These are phyloP conservation scores for Paxillus rubicundulus DNA, from an alignment of 768 basidiomycete genomes.

Conservation along the genomic window DNA sequence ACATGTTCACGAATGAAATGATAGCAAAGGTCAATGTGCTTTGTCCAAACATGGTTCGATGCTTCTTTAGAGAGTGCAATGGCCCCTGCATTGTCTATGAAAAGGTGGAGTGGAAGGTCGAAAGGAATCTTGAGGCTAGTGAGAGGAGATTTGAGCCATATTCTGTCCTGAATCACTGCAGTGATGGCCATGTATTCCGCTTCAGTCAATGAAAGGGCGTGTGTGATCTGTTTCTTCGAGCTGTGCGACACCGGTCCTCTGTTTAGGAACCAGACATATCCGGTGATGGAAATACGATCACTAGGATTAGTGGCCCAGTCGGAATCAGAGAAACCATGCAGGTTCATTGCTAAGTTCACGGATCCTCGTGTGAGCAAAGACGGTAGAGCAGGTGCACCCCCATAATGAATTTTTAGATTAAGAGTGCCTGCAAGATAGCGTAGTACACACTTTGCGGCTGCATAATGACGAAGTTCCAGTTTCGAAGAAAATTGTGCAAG, in stretches of 20 bases:
- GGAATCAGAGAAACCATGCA: conserved; percentile 21
- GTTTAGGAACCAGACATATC: conserved; percentile 28
- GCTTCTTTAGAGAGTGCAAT: background rate
- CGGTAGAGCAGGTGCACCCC: background rate
- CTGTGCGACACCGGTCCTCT: conserved; percentile 32
- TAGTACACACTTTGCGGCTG: conserved; percentile 19
- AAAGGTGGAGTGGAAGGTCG: background rate
- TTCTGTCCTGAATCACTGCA: background rate
- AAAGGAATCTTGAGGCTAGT: fast-evolving
- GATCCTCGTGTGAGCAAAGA: no score
- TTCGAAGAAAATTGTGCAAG: conserved; percentile 28
- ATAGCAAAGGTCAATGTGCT: conserved; percentile 2
- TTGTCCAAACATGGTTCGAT: background rate
- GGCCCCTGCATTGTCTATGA: background rate
- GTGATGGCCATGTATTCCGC: background rate
- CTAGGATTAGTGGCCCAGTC: conserved; percentile 30
- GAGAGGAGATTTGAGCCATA: background rate
- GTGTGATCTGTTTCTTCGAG: conserved; percentile 23
- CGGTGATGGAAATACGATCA: conserved; percentile 26
- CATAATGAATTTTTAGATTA: background rate
- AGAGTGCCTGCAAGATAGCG: conserved; percentile 25
- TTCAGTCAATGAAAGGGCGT: background rate
- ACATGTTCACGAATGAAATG: background rate
- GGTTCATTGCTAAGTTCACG: background rate
- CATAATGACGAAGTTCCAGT: conserved; percentile 12